Conservation (phyloP, 2,329 filamentous ascomycete genomes). For the Colletotrichum paranaense region DNA sequence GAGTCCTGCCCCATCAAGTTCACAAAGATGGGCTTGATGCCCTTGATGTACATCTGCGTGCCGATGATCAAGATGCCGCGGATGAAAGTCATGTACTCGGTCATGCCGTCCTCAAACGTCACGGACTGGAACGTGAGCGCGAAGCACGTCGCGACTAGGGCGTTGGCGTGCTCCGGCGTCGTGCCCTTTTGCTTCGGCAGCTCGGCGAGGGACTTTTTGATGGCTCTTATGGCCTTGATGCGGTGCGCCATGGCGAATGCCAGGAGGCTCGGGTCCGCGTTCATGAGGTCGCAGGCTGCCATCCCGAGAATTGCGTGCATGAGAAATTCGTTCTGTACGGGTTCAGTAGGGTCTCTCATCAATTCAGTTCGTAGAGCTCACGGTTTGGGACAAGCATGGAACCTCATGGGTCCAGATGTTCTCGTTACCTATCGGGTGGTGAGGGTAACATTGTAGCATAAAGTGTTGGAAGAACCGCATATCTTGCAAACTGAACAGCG, state of each 20-base stretch:
- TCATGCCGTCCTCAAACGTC: constrained; percentile 66
- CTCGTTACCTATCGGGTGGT: constrained; percentile 74
- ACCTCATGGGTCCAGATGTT: constrained; percentile 75
- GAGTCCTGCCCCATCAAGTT: constrained; percentile 56
- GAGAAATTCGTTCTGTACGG: constrained; percentile 69
- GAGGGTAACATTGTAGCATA: constrained; percentile 69
- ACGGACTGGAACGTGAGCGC: constrained; percentile 70
- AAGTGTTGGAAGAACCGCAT: constrained; percentile 79
- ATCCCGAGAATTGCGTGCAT: constrained; percentile 79
- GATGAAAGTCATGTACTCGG: constrained; percentile 71
- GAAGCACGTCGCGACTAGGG: constrained; percentile 69
- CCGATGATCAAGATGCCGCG: constrained; percentile 66
- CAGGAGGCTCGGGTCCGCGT: constrained; percentile 61
- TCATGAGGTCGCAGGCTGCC: constrained; percentile 73
- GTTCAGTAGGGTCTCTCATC: neutral
- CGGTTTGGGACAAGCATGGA: constrained; percentile 74
- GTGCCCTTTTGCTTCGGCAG: constrained; percentile 51
- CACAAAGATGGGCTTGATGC: constrained; percentile 61
- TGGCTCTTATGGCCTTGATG: constrained; percentile 71
- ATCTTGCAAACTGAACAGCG: constrained; percentile 69
- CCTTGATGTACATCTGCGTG: constrained; percentile 63
- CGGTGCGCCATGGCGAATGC: constrained; percentile 72
- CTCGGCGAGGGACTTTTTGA: constrained; percentile 65
- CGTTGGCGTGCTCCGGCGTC: constrained; percentile 66
- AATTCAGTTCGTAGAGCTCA: constrained; percentile 46